phyloP scores from a whole-genome alignment of 1,284 basidiomycete species.

The Phenoliferia sp. region DNA sequence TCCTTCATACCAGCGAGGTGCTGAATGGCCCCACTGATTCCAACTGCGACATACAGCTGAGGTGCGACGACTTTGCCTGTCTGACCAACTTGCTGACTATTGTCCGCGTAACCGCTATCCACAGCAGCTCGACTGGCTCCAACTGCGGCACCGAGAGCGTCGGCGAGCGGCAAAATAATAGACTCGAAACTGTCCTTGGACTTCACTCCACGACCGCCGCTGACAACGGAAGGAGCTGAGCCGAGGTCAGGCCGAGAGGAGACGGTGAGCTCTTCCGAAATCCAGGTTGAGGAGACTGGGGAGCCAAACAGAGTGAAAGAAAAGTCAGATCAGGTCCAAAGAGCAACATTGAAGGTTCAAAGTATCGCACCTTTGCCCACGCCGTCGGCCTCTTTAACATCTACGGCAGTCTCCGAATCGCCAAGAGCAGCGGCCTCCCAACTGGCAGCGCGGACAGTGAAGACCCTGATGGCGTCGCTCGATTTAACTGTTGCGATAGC shows the following conservation, averaged over 20 bases:
- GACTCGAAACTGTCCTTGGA: slow-evolving; percentile 85
- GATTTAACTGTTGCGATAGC: slow-evolving; percentile 89
- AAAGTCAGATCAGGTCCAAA: neutral
- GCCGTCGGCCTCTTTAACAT: slow-evolving; percentile 63
- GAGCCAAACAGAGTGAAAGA: too few relatives aligned
- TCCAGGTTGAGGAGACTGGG: slow-evolving; percentile 54
- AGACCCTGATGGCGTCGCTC: slow-evolving; percentile 75
- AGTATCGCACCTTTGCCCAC: slow-evolving; percentile 19
- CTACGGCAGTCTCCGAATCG: slow-evolving; percentile 55
- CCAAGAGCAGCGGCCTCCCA: slow-evolving; percentile 61
- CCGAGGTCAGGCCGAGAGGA: slow-evolving; percentile 92
- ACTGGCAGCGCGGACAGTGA: slow-evolving; percentile 93
- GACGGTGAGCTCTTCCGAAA: slow-evolving; percentile 80
- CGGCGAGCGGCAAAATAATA: slow-evolving; percentile 87
- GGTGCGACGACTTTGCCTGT: slow-evolving; percentile 80
- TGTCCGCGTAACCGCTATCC: slow-evolving; percentile 97
- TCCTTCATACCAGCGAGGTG: slow-evolving; percentile 99
- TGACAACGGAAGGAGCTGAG: slow-evolving; percentile 81
- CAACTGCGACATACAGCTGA: slow-evolving; percentile 90
- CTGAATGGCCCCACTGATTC: slow-evolving; percentile 97
- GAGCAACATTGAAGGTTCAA: neutral
- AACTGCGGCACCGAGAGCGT: slow-evolving; percentile 88
- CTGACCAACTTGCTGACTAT: slow-evolving; percentile 96
- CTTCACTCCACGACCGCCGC: slow-evolving; percentile 93
- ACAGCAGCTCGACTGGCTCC: slow-evolving; percentile 97